Evolutionary conservation across 2,329 filamentous ascomycete species (phyloP).

Genomic region (Chaetomiaceae sp.): DNA sequence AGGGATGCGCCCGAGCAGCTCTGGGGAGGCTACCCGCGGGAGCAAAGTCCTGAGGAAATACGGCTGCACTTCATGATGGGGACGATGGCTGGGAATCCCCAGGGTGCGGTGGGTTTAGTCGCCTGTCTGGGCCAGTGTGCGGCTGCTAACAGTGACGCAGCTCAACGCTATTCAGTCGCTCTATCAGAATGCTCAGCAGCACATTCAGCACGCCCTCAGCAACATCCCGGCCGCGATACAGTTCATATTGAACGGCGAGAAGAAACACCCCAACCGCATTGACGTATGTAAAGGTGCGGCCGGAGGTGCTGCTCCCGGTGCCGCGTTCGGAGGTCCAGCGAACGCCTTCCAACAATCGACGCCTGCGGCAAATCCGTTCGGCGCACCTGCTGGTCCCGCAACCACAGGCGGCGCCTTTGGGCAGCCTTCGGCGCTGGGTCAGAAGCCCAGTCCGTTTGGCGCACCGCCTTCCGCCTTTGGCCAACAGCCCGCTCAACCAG

Average conservation of each 20-base stretch:
- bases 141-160: slow-evolving; percentile 33
- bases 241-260: slow-evolving; percentile 59
- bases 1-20: slow-evolving; percentile 72
- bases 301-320: slow-evolving; percentile 27
- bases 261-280: slow-evolving; percentile 68
- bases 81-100: slow-evolving; percentile 52
- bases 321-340: slow-evolving; percentile 28
- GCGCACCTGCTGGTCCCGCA: slow-evolving; percentile 29
- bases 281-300: slow-evolving; percentile 52
- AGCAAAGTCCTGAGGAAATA: slow-evolving; percentile 86
- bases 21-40: slow-evolving; percentile 70
- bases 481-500: slow-evolving; percentile 31
- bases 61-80: slow-evolving; percentile 64
- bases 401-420: slow-evolving; percentile 30
- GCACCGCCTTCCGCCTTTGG: slow-evolving; percentile 33
- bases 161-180: slow-evolving; percentile 55
- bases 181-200: slow-evolving; percentile 58
- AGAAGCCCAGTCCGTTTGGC: slow-evolving; percentile 37
- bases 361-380: slow-evolving; percentile 35
- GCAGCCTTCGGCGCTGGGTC: slow-evolving; percentile 34
- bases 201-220: slow-evolving; percentile 63
- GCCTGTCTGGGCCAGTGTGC: not conserved
- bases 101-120: slow-evolving; percentile 42
- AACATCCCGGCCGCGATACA: slow-evolving; percentile 67
- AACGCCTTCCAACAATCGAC: slow-evolving; percentile 36